phyloP scores from a whole-genome alignment of 2,329 filamentous ascomycete genomes.

The Neurospora sp. region DNA sequence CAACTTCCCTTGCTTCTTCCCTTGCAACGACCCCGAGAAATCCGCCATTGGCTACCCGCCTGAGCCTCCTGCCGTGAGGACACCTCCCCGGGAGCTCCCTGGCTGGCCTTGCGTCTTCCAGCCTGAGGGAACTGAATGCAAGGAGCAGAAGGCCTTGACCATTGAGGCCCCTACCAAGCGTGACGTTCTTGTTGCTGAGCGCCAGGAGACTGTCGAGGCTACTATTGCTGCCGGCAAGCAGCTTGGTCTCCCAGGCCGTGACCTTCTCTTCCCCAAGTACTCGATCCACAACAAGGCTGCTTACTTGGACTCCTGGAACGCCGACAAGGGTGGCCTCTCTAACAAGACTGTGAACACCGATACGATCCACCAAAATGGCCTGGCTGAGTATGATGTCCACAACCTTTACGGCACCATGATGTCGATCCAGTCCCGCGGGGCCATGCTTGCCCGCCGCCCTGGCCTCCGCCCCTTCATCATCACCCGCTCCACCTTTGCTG shows the following conservation, averaged over 20 bases:
- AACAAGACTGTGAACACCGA: slow-evolving; percentile 58
- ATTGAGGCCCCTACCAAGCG: not conserved
- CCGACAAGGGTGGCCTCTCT: slow-evolving; percentile 34
- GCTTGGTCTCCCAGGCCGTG: slow-evolving; percentile 49
- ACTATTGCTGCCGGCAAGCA: slow-evolving; percentile 25
- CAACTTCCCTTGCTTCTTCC: slow-evolving; percentile 39
- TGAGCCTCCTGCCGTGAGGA: slow-evolving; percentile 49
- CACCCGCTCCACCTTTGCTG: slow-evolving; percentile 66
- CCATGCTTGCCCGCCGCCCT: slow-evolving; percentile 58
- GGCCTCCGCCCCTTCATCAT: slow-evolving; percentile 58
- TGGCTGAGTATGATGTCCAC: slow-evolving; percentile 64
- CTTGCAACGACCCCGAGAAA: slow-evolving; percentile 39
- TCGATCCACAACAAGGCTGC: slow-evolving; percentile 53
- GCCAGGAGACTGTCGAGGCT: not conserved
- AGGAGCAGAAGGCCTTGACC: slow-evolving; percentile 11
- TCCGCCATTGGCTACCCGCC: slow-evolving; percentile 43
- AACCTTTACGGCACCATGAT: slow-evolving; percentile 67
- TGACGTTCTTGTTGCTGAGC: not conserved
- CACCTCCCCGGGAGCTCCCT: slow-evolving; percentile 51
- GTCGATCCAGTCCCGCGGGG: slow-evolving; percentile 52
- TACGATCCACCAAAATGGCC: slow-evolving; percentile 56
- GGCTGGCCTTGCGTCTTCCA: slow-evolving; percentile 62
- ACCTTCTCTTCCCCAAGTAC: slow-evolving; percentile 56
- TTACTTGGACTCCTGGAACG: slow-evolving; percentile 29
- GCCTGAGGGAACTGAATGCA: slow-evolving; percentile 35